Evolutionary conservation across 2,329 filamentous ascomycete genomes (phyloP), one percentile per base, ranked within the genome.

Genomic region (Sporothrix variecibatus): DNA sequence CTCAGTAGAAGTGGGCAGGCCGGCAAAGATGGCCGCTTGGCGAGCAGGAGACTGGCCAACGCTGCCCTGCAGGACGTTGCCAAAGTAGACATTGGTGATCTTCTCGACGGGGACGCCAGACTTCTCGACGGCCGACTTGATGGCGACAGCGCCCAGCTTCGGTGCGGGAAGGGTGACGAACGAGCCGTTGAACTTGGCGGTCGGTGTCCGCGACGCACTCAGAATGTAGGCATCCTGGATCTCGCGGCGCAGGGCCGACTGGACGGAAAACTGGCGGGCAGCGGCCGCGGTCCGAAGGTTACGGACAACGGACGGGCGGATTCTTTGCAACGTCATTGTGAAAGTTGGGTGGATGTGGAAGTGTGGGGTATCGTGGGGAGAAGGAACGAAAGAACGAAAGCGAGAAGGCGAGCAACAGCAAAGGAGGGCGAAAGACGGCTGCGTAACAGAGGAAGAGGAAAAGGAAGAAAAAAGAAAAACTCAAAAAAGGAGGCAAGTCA

Each of bases 11-110:
- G 90, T 86, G 11, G 94, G 88, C 3, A 98, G 89, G 1, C 95
- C 95, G 3, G 96, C 94, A 80, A 97, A 95, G 75, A 98, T 92
- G 77, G 90, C 86, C 12, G 96, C 96, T 85, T 99, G 96, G 68
- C 96, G 91, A 28, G 96, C 95, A 1, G 96, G 96, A 0, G 96
- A 90, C 84, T 99, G 96, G 64, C 96, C 96, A 6, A 96, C 88
- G 23, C 89, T 89, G 62, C 88, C 95, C 82, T 94, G 92, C 56
- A 98, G 88, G 11, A 98, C 96, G 80, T 98, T 97, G 81, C 96
- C 96, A 93, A 98, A 97, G 86, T 98, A 98, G 20, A 98, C 94
- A 83, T 97, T 93, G 76, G 92, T 93, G 80, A 98, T 94, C 81
- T 92, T 93, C 46, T 92, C 90, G 71, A 90, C 82, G 1, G 96